Percentiles rank a stretch among this genome's conserved stretches.
These are phyloP conservation scores for Aspergillus diversus DNA, from an alignment of 495 filamentous ascomycete species.

Conservation along the genomic window DNA sequence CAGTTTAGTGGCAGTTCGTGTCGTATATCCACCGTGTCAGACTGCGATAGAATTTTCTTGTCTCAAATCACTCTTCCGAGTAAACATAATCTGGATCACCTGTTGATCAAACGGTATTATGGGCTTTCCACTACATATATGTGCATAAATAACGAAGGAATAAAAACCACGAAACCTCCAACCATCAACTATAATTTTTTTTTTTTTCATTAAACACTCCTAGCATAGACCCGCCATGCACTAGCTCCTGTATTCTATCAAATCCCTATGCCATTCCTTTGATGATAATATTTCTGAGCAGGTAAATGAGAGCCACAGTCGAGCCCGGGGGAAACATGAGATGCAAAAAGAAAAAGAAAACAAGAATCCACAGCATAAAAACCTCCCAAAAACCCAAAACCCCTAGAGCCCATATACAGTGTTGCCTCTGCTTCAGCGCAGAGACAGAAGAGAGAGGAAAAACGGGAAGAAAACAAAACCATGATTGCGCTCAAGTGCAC, in stretches of 20 bases:
- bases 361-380: not conserved
- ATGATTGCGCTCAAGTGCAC: no score
- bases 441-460: not conserved
- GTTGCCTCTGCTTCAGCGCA: not conserved
- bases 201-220: not conserved
- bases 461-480: not conserved
- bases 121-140: no score
- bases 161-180: no score
- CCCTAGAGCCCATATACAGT: not conserved
- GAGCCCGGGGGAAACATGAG: not conserved
- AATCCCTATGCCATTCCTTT: constrained; percentile 4
- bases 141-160: no score
- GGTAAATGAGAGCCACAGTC: not conserved
- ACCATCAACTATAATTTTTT: not conserved
- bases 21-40: no score
- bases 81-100: no score
- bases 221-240: constrained; percentile 21
- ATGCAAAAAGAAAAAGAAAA: constrained; percentile 5
- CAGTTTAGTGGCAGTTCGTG: no score
- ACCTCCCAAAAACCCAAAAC: constrained; percentile 1
- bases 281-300: not conserved
- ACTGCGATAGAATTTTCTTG: no score
- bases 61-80: no score
- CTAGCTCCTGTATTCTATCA: constrained; percentile 15
- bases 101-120: no score